phyloP scores from a whole-genome alignment of 1,284 basidiomycete species.

The Sphagnurus paluster region DNA sequence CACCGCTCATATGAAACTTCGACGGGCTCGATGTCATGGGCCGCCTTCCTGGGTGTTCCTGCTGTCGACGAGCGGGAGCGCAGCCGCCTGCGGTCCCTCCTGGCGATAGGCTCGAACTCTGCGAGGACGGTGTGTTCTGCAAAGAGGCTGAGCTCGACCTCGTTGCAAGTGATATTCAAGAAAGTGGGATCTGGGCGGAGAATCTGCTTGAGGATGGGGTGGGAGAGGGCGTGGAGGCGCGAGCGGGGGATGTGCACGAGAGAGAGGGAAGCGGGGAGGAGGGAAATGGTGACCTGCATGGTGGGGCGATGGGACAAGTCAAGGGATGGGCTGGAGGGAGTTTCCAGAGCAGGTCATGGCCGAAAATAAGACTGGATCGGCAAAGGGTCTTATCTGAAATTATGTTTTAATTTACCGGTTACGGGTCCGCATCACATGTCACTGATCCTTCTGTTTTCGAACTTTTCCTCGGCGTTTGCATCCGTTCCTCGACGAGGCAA shows the following conservation, averaged over 20 bases:
- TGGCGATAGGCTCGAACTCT: conserved; percentile 63
- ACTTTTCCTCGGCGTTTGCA: not conserved
- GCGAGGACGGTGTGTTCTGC: conserved; percentile 57
- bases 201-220: conserved; percentile 66
- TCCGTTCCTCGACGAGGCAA: not conserved
- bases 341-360: conserved; percentile 5
- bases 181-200: conserved; percentile 65
- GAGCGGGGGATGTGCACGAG: conserved; percentile 72
- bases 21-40: conserved; percentile 43
- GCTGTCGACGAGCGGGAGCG: conserved; percentile 42
- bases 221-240: conserved; percentile 57
- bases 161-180: conserved; percentile 74
- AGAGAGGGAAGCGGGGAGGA: conserved; percentile 67
- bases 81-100: conserved; percentile 51
- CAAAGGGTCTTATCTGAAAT: conserved; percentile 5
- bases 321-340: not conserved
- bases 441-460: not conserved
- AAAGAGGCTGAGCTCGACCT: conserved; percentile 73
- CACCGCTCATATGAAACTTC: conserved; percentile 71
- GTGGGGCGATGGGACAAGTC: not conserved
- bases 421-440: not conserved
- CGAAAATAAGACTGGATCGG: conserved; percentile 1
- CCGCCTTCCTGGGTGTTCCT: conserved; percentile 29
- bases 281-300: conserved; percentile 60
- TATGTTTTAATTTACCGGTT: not conserved